Evolutionary conservation across 1,139 yeast species (phyloP), one percentile per base, ranked within the genome.

Genomic region (Sugiyamaella xylanicola): DNA sequence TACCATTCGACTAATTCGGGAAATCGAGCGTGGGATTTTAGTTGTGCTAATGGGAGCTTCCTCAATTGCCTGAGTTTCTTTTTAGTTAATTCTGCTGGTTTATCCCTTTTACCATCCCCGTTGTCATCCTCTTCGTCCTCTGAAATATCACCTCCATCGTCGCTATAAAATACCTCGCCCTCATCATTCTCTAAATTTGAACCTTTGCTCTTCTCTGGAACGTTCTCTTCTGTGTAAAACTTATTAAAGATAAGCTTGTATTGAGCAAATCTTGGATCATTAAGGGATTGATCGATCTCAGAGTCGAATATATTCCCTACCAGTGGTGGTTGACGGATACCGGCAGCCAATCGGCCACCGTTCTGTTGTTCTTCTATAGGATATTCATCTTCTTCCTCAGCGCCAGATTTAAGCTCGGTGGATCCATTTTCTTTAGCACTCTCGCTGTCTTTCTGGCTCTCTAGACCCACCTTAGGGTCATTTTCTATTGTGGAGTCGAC

Each of bases 1-100:
- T 76, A 81, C 95, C 95, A 87, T 61, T 91, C 96, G 0, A 93
- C 86, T 2, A 85, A 68, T 58, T 88, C 91, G 0, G 98, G 97
- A 39, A 74, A 74, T 4, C 71, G 66, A 0, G 86, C 78, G 19
- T 76, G 69, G 0, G 87, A 77, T 67, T 92, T 93, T 52, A 93
- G 74, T 13, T 78, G 76, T 0, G 93, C 83, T 16, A 93, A 72
- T 0, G 95, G 81, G 0, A 90, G 80, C 63, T 86, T 85, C 55
- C 78, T 76, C 48, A 72, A 67, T 58, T 77, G 76, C 54, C 83
- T 74, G 25, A 72, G 69, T 65, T 85, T 85, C 56, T 82, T 74
- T 56, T 70, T 74, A 51, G 70, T 68, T 19, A 68, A 20, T 11
- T 32, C 40, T 2, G 36, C 32, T 5, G 51, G 4, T 32, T 53